Evolutionary conservation across 2,329 filamentous ascomycete species (phyloP), one percentile per base, ranked within the genome.

Genomic region (Pseudovirgaria hyperparasitica): DNA sequence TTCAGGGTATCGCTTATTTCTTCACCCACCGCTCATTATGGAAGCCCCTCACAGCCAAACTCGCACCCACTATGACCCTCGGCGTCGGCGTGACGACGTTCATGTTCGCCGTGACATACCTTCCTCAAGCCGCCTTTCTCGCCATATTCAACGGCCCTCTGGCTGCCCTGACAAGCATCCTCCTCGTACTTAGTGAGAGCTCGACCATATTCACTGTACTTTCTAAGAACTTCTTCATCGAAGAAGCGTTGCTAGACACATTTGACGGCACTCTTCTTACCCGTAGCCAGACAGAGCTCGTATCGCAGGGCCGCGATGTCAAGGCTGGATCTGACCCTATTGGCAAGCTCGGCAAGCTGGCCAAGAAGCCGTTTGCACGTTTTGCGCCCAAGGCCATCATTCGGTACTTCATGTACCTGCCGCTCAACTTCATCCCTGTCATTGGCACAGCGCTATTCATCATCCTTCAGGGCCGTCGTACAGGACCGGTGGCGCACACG

Each of bases 371-470:
- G 0, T 67, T 74, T 32, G 55, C 54, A 15, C 59, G 63, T 33
- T 66, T 66, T 30, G 60, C 60, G 0, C 60, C 65, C 2, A 54
- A 55, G 42, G 73, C 76, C 6, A 54, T 93, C 23, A 58, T 93
- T 20, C 66, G 82, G 22, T 87, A 87, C 43, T 48, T 92, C 36
- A 70, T 94, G 58, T 90, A 92, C 49, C 63, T 93, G 22, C 86
- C 87, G 8, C 65, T 96, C 34, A 96, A 94, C 59, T 85, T 93
- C 48, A 85, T 96, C 27, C 87, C 87, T 0, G 67, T 94, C 1
- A 71, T 93, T 11, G 87, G 87, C 5, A 93, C 86, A 0, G 60
- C 75, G 6, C 59, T 85, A 4, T 96, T 92, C 52, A 67, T 94
- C 18, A 50, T 79, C 16, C 50, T 92, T 10, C 84, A 93, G 53